A percentile compares a stretch with the other conserved stretches of the same genome.
Conservation (phyloP, 257 asterid genomes). For the Solanum sitiens region DNA sequence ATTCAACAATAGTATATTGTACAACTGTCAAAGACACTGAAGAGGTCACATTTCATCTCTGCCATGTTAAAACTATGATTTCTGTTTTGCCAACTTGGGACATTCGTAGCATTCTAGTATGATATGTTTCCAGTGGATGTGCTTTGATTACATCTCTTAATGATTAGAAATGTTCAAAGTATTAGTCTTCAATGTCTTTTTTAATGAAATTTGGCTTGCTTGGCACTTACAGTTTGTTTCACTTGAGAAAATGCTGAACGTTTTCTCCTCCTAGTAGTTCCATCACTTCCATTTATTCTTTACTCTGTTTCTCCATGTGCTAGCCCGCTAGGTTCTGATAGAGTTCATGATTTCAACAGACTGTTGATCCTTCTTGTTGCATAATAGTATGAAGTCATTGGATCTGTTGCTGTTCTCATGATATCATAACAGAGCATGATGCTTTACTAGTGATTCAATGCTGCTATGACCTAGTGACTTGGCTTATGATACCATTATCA, state of each 20-base stretch:
- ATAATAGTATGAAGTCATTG: not conserved
- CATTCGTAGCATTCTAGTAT: not conserved
- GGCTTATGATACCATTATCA: not conserved
- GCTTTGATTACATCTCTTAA: not conserved
- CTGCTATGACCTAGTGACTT: not conserved
- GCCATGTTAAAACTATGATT: not conserved
- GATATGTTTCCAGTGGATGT: not conserved
- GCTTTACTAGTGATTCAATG: not conserved
- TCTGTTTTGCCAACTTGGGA: not conserved
- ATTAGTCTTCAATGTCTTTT: not conserved
- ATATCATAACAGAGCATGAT: not conserved
- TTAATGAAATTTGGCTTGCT: not conserved
- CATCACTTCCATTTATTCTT: not conserved
- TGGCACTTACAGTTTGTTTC: not conserved
- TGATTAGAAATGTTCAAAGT: not conserved
- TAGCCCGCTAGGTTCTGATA: not conserved
- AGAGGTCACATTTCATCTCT: slow-evolving; percentile 36
- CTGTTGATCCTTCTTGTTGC: not conserved
- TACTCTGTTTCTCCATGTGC: not conserved
- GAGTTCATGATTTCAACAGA: not conserved
- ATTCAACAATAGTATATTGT: slow-evolving; percentile 75
- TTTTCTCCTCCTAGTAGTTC: not conserved
- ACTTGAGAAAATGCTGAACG: not conserved
- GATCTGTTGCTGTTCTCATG: not conserved
- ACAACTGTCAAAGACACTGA: slow-evolving; percentile 84